Percentiles rank a stretch among this genome's conserved stretches.
phyloP scores from a whole-genome alignment of 768 basidiomycete species.

The Tulasnella sp. region DNA sequence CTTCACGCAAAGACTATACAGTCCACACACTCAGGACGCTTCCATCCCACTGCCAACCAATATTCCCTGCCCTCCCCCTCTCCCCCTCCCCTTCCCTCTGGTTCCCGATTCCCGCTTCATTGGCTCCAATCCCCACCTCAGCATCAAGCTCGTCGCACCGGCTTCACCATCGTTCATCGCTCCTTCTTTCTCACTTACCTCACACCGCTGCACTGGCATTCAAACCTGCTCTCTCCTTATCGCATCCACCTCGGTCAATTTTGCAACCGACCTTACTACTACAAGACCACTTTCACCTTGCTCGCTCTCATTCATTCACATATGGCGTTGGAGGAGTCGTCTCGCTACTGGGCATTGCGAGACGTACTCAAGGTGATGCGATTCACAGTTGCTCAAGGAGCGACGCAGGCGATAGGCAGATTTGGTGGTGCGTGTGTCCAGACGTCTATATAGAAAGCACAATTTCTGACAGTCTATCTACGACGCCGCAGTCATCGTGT shows the following conservation, averaged over 20 bases:
- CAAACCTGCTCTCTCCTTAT: not conserved
- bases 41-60: not conserved
- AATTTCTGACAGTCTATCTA: too few species aligned
- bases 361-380: not conserved
- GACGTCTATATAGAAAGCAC: too few species aligned
- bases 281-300: not conserved
- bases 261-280: not conserved
- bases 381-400: not conserved
- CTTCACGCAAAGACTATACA: too few species aligned
- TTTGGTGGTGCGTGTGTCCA: not conserved
- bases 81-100: not conserved
- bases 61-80: not conserved
- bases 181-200: not conserved
- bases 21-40: too few species aligned
- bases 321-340: not conserved
- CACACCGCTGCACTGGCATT: not conserved
- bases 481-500: not conserved
- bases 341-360: not conserved
- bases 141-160: not conserved
- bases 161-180: not conserved
- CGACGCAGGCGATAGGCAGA: not conserved
- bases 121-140: not conserved
- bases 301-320: not conserved
- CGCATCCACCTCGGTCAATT: not conserved
- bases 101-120: not conserved